Percentiles rank a stretch among this genome's conserved stretches.
phyloP scores from a whole-genome alignment of 768 basidiomycete genomes.

The Phaeolepiota aurea region DNA sequence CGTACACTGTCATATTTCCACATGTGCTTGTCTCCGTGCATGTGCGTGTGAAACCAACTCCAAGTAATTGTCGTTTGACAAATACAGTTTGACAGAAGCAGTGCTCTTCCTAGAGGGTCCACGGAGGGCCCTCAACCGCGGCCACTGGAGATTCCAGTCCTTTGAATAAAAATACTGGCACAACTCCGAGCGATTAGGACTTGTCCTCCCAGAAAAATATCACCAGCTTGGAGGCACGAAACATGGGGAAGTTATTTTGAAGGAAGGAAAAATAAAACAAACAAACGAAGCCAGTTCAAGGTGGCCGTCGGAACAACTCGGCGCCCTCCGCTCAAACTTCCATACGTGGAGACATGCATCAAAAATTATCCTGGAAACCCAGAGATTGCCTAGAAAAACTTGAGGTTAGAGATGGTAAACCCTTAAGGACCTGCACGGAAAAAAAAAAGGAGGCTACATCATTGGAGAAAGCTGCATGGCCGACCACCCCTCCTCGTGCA shows the following conservation, averaged over 20 bases:
- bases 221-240: no score
- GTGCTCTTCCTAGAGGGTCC: conserved; percentile 15
- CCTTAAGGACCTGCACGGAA: no score
- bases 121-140: conserved; percentile 30
- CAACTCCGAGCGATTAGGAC: conserved; percentile 2
- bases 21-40: conserved; percentile 15
- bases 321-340: conserved; percentile 15
- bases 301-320: conserved; percentile 33
- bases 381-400: no score
- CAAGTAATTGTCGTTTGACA: neutral
- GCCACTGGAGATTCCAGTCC: conserved; percentile 7
- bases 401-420: neutral
- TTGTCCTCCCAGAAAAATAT: conserved; percentile 1
- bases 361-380: neutral
- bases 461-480: neutral
- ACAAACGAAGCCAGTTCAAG: no score
- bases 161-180: neutral
- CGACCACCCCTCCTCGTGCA: neutral
- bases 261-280: no score
- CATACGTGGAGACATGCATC: conserved; percentile 11
- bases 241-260: no score
- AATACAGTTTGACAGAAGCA: neutral
- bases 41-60: neutral
- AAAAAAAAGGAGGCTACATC: neutral
- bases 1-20: conserved; percentile 16